Evolutionary conservation across 371 early-diverging fungal species (phyloP), one percentile per base, ranked within the genome.

Genomic region (Rhizomucor pusillus): DNA sequence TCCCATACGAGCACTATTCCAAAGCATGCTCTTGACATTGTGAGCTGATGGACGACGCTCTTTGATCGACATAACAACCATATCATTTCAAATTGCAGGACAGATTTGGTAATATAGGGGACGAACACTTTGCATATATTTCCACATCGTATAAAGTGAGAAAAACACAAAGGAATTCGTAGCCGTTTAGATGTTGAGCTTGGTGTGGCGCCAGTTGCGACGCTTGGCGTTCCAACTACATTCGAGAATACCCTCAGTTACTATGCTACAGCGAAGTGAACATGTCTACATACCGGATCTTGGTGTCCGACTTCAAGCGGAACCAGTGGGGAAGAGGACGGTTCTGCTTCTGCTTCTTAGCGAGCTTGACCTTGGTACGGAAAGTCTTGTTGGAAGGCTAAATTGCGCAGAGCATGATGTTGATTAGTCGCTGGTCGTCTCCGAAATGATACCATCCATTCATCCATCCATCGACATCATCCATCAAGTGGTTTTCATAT

Each of bases 281-380:
- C 19, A 46, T 20, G 19, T 9, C 7, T 7, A 43, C 52, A 52
- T 81, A 89, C 90, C 90, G 79, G 80, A 95, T 95, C 78, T 84
- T 95, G 89, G 89, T 93, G 73, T 93, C 95, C 59, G 96, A 87
- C 78, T 93, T 87, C 75, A 95, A 79, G 75, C 96, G 92, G 88
- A 94, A 91, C 97, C 97, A 98, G 80, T 91, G 87, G 61, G 99
- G 99, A 67, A 97, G 81, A 65, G 97, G 97, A 60, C 99, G 90
- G 91, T 97, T 96, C 86, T 98, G 97, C 89, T 94, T 95, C 78
- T 80, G 78, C 88, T 94, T 94, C 93, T 97, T 98, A 79, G 93
- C 99, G 73, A 98, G 89, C 68, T 88, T 90, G 77, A 93, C 91
- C 94, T 98, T 98, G 86, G 89, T 87, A 66, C 82, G 82, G 92